Base-by-base conservation (phyloP, 106 monocot species). In the Phalaenopsis equestris region DNA sequence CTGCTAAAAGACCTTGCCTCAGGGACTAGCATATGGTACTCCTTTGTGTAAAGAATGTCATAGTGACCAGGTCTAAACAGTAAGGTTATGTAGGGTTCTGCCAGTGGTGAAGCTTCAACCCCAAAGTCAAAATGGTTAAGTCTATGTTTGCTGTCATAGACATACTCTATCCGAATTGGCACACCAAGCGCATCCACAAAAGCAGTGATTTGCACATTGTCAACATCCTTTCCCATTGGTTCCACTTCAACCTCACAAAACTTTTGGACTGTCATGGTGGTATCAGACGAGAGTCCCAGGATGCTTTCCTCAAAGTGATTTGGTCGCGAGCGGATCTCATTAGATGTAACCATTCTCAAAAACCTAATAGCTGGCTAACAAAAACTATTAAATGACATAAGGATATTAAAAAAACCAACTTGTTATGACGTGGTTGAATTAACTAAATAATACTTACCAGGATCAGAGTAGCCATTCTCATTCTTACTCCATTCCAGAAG, bases 21-120 rank as follows among this genome's bases (percentile, higher is more conserved):
- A 64, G 64, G 64, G 19, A 64, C 64, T 64, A 64, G 2, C 24
- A 21, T 21, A 24, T 64, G 21, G 24, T 64, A 64, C n/a, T 64
- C 24, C 75, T 89, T 87, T 56, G 86, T 77, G 78, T 97, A 97
- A 75, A 97, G 85, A 72, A 97, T 97, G 84, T 97, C 96, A 75
- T 94, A 97, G 81, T 97, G 96, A 61, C 96, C 96, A 19, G 94
- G 96, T 17, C 92, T 90, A 79, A 92, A 97, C n/a, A 97, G 92
- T 81, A 97, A 76, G 78, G 92, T 92, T 6, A 97, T 80, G 39
- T 83, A 81, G 47, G 88, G 93, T 18, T 80, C n/a, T 43, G 16
- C 19, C 10, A 52, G 52, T 52, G 67, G 9, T 16, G 79, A 41
- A 17, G 79, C 46, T 79, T 10, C 75, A 56, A 38, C 42, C 14